These are phyloP conservation scores for Plasmodium adleri DNA, from an alignment of 169 alveolate genomes.

Conservation along the genomic window DNA sequence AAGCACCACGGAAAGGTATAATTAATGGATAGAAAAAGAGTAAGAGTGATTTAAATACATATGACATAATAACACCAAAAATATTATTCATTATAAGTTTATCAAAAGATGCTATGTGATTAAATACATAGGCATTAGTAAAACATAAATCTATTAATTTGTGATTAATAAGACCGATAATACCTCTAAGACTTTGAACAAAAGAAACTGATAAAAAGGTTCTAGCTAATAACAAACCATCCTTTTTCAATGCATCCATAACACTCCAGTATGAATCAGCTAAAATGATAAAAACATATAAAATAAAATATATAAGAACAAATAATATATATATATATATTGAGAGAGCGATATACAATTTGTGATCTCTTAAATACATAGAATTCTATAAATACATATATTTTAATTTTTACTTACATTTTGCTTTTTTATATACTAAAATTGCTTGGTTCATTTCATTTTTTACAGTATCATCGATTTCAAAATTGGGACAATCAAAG, in stretches of 20 bases:
- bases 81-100: conserved; percentile 43
- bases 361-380: not conserved
- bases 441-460: conserved; percentile 75
- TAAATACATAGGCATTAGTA: conserved; percentile 37
- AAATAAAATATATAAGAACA: conserved; percentile 2
- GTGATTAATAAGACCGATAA: conserved; percentile 50
- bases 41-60: conserved; percentile 58
- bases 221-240: conserved; percentile 54
- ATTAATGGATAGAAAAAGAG: conserved; percentile 59
- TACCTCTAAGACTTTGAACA: conserved; percentile 70
- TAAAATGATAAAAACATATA: conserved; percentile 15
- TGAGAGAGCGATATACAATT: not conserved
- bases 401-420: conserved; percentile 29
- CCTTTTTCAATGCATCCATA: conserved; percentile 46
- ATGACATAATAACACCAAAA: conserved; percentile 54
- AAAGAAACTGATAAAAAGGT: conserved; percentile 68
- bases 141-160: conserved; percentile 66
- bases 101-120: conserved; percentile 64
- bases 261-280: conserved; percentile 66
- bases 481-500: conserved; percentile 42
- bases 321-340: not conserved
- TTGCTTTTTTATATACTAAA: conserved; percentile 44
- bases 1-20: conserved; percentile 72
- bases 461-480: conserved; percentile 28
- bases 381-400: not conserved